Evolutionary conservation across 768 basidiomycete species (phyloP).

Genomic region (Suillus discolor): DNA sequence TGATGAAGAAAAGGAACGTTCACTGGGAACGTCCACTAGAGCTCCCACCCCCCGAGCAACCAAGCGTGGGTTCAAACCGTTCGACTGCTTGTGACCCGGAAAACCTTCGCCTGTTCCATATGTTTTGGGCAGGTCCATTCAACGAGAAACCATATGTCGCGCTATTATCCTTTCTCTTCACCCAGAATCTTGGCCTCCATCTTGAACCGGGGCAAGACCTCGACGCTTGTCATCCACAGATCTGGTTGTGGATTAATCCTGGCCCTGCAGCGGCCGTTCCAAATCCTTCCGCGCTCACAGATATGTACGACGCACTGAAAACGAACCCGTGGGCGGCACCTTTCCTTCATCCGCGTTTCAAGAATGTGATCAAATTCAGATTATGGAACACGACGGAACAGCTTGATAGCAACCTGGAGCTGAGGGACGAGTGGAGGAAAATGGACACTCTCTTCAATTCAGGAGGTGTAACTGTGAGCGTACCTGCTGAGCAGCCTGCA

Average conservation of each 20-base stretch:
- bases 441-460: constrained; percentile 85
- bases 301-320: constrained; percentile 83
- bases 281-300: constrained; percentile 71
- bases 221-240: constrained; percentile 78
- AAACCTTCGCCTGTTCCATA: constrained; percentile 85
- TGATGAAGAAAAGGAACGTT: constrained; percentile 57
- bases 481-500: constrained; percentile 36
- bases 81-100: constrained; percentile 65
- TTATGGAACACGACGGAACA: constrained; percentile 98
- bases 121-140: constrained; percentile 98
- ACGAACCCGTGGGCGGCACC: constrained; percentile 89
- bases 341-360: constrained; percentile 87
- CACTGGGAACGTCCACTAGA: constrained; percentile 59
- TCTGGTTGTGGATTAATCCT: constrained; percentile 97
- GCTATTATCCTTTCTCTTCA: constrained; percentile 88
- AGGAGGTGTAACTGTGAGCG: constrained; percentile 74
- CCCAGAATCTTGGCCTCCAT: constrained; percentile 87
- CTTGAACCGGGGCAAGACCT: constrained; percentile 40
- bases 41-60: constrained; percentile 48
- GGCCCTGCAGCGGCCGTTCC: constrained; percentile 86
- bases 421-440: constrained; percentile 85
- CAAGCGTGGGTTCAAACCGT: constrained; percentile 43
- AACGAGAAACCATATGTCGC: constrained; percentile 97
- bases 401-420: constrained; percentile 82
- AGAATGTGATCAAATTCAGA: constrained; percentile 87